Evolutionary conservation across 345 rosid genomes (phyloP), one percentile per base, ranked within the genome.

Genomic region (Eucalyptus caleyi): DNA sequence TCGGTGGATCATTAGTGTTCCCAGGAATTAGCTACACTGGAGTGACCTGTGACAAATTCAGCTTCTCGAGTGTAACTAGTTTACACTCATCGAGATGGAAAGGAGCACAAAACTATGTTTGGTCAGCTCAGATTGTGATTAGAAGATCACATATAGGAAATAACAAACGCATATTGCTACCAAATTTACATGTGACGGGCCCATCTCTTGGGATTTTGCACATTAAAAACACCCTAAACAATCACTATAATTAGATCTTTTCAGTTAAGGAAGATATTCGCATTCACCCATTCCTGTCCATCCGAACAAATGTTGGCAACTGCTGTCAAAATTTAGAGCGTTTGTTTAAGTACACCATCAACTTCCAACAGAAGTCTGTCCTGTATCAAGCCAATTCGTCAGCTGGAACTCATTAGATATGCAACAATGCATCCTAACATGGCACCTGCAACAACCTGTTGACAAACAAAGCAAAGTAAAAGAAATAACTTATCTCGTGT

Each of bases 391-490:
- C 45, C 87, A 86, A 50, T 51, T 51, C 62, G 2, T 86, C 88
- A 86, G 65, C 88, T 40, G 16, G 85, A 90, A 89, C 90, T 92
- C 95, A 92, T 90, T 87, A 94, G 89, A 50, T 91, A 89, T 34
- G 95, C 97, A 42, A 94, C 91, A 47, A 93, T 27, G 69, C 92
- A 93, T 56, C 97, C 96, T 88, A 95, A 89, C 11, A 90, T 34
- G 21, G 95, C 93, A 83, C 96, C 96, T 4, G 94, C 95, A 87
- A 89, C 92, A 89, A 95, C 97, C 97, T 95, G 96, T 87, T 23
- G 88, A 4, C 44, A 87, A 90, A 9, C 89, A 44, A 59, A 72
- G 77, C 83, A 86, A 86, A 12, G 42, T 24, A 87, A 80, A 50
- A n/a, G 11, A 49, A 45, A 26, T 34, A 86, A 40, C 45, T 44